Conservation (phyloP, 2,329 filamentous ascomycete genomes). For the Aspergillus sp. region DNA sequence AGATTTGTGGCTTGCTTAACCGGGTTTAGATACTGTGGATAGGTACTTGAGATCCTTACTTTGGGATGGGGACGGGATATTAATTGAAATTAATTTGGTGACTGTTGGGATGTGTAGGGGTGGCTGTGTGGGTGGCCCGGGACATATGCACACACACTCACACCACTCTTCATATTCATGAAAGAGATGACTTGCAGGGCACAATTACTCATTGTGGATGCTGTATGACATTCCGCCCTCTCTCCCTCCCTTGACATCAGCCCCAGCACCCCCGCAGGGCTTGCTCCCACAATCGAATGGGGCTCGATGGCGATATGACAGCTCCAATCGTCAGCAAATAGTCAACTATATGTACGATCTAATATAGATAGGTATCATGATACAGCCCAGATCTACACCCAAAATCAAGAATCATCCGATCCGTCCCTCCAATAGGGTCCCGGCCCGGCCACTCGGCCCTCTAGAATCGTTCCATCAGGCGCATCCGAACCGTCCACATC, state of each 20-base stretch:
- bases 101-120: too few species aligned
- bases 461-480: slow-evolving; percentile 71
- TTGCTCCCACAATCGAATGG: neutral
- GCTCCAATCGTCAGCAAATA: neutral
- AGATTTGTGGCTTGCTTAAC: neutral
- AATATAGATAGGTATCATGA: neutral
- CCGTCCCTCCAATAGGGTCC: neutral
- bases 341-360: neutral
- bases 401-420: slow-evolving; percentile 1
- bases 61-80: too few species aligned
- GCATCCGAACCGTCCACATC: slow-evolving; percentile 91
- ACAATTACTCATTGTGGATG: neutral
- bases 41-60: too few species aligned
- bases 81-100: too few species aligned
- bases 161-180: too few species aligned
- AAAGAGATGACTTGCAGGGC: neutral
- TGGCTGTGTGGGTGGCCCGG: too few species aligned
- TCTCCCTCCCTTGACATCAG: neutral
- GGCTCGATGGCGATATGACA: neutral
- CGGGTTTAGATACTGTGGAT: neutral
- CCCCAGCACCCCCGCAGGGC: neutral
- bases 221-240: neutral
- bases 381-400: neutral
- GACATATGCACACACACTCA: neutral
- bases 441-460: neutral